These are phyloP conservation scores for Aspergillus conjunctus DNA, from an alignment of 495 filamentous ascomycete genomes.

Conservation along the genomic window DNA sequence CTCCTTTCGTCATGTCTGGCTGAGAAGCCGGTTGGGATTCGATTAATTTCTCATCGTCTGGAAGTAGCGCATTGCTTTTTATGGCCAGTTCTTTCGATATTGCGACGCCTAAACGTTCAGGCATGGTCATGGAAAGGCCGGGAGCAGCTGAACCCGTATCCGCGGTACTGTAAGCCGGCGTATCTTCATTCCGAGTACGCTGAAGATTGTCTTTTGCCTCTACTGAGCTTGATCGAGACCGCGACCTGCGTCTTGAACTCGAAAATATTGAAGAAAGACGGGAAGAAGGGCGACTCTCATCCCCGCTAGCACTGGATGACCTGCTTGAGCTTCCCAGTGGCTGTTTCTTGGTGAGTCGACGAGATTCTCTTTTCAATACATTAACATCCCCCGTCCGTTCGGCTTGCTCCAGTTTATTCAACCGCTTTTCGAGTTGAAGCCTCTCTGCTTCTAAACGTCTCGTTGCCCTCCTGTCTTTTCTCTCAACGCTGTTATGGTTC, in stretches of 20 bases:
- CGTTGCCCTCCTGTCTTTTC: constrained; percentile 42
- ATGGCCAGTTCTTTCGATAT: constrained; percentile 38
- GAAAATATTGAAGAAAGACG: constrained; percentile 39
- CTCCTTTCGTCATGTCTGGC: constrained; percentile 15
- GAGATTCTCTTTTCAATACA: constrained; percentile 29
- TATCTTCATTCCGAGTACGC: background rate
- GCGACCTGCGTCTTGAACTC: constrained; percentile 35
- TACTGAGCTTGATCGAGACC: constrained; percentile 35
- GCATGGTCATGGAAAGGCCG: constrained; percentile 30
- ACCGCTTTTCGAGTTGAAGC: constrained; percentile 40
- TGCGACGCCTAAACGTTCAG: constrained; percentile 39
- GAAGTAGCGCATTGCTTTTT: constrained; percentile 33
- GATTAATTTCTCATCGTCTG: constrained; percentile 19
- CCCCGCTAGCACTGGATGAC: constrained; percentile 37
- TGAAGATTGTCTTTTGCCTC: constrained; percentile 27
- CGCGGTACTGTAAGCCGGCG: background rate
- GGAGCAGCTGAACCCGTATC: constrained; percentile 20
- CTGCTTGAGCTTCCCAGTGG: constrained; percentile 36
- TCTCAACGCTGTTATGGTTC: constrained; percentile 21
- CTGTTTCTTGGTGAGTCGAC: constrained; percentile 45
- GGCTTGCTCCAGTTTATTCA: constrained; percentile 37
- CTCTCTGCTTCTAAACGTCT: constrained; percentile 43
- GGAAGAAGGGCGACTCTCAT: constrained; percentile 32
- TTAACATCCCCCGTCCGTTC: constrained; percentile 27
- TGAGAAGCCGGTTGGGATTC: constrained; percentile 20